Evolutionary conservation across 129 eudicot species (phyloP), one percentile per base, ranked within the genome.

Genomic region (Ambrosia artemisiifolia): DNA sequence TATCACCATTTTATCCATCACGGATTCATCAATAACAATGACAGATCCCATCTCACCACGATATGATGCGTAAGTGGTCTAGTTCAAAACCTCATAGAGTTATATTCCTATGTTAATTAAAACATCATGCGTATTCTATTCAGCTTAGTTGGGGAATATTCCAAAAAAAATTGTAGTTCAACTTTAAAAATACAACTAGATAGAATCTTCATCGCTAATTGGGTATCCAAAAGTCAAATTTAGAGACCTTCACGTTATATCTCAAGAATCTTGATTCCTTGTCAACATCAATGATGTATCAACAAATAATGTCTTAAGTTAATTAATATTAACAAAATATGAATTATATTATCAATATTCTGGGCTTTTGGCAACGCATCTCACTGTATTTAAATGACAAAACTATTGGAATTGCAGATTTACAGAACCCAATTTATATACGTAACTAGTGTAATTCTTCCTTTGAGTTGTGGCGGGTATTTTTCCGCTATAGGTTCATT

Each of bases 181-280:
- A 28, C 2, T 62, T 10, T 35, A 3, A 11, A 33, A 33, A 63
- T 16, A 48, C 33, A 72, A 63, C 19, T 74, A 49, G 38, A 64
- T 35, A 50, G 71, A 74, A 74, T 74, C 78, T 74, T 74, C 63
- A n/a, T 8, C 63, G 64, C 6, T 74, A 74, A 74, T 74, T 74
- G 78, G 78, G 63, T 51, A 35, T 63, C n/a, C 7, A 64, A 60
- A 74, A 64, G 72, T 64, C 72, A 74, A 74, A 61, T n/a, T 28
- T 53, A 36, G 65, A 65, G 70, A 16, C 61, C 64, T 13, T 36
- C 65, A 74, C 71, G 79, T 74, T 74, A 64, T 51, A 51, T 64
- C 20, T 51, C 43, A 54, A 34, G 78, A 73, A 73, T 73, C 65
- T 64, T 65, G 65, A 74, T 63, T 20, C 64, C n/a, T 10, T 35